Conservation (phyloP, 148 eudicot species). For the Nepenthes mirabilis region DNA sequence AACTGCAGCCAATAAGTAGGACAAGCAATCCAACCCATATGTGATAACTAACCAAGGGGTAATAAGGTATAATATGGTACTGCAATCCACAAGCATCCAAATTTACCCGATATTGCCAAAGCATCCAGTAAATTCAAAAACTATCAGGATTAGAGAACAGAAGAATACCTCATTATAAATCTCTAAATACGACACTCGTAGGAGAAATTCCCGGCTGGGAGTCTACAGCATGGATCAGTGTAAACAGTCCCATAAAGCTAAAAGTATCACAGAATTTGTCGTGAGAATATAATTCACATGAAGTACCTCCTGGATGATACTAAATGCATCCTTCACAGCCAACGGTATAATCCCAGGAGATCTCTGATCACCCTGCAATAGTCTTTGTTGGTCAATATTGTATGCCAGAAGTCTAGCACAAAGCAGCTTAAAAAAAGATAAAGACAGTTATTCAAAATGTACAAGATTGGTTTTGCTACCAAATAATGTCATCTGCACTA, state of each 20-base stretch:
- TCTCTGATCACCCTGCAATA: slow-evolving; percentile 88
- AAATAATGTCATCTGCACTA: no score
- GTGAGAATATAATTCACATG: slow-evolving; percentile 11
- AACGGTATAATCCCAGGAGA: slow-evolving; percentile 97
- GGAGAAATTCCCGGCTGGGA: slow-evolving; percentile 93
- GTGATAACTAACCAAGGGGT: background rate
- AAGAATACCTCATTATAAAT: slow-evolving; percentile 84
- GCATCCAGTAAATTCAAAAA: slow-evolving; percentile 6
- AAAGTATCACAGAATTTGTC: background rate
- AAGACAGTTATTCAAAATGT: no score
- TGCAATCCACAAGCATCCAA: no score
- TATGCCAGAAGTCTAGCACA: no score
- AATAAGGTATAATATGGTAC: background rate
- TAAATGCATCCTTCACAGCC: slow-evolving; percentile 99
- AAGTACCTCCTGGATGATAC: slow-evolving; percentile 91
- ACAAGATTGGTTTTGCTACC: no score
- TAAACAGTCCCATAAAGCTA: slow-evolving; percentile 16
- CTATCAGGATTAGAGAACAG: background rate
- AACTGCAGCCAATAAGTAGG: background rate
- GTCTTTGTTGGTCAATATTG: no score
- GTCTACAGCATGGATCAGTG: slow-evolving; percentile 38
- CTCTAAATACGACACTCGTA: slow-evolving; percentile 91
- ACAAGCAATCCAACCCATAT: background rate
- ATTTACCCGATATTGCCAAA: slow-evolving; percentile 13
- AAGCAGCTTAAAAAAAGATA: no score